These are phyloP conservation scores for Iberis pinnata DNA, from an alignment of 345 rosid species.

Conservation along the genomic window DNA sequence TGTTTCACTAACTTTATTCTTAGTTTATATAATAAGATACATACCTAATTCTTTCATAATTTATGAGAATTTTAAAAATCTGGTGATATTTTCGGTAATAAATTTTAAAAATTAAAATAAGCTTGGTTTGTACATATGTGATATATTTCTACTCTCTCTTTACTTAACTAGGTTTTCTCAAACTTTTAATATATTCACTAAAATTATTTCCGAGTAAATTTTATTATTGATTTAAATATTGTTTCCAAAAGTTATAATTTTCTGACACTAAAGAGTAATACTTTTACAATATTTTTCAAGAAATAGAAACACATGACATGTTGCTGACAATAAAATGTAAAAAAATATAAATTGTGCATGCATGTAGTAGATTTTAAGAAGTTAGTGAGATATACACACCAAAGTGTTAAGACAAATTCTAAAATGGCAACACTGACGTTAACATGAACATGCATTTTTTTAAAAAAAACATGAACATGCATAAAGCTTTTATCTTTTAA, in stretches of 20 bases:
- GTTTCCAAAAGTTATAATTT: background rate
- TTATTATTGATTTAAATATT: background rate
- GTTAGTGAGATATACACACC: slow-evolving; percentile 5
- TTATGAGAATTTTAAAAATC: background rate
- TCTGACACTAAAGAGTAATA: background rate
- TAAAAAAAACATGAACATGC: slow-evolving; percentile 30
- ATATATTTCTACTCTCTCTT: background rate
- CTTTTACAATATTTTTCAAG: background rate
- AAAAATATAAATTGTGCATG: background rate
- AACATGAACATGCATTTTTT: slow-evolving; percentile 31
- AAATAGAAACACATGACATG: slow-evolving; percentile 1
- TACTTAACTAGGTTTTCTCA: too few species aligned
- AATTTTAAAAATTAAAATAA: background rate
- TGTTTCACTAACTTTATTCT: background rate
- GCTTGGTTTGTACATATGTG: background rate
- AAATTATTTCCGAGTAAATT: too few species aligned
- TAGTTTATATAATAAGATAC: background rate
- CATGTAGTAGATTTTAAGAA: background rate
- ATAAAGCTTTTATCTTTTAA: slow-evolving; percentile 1
- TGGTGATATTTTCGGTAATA: background rate
- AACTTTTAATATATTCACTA: too few species aligned
- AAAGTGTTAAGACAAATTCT: slow-evolving; percentile 1
- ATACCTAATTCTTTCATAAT: background rate
- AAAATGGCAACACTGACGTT: slow-evolving; percentile 15
- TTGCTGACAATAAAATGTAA: background rate